A percentile compares a stretch with the other conserved stretches of the same genome.
phyloP scores from a whole-genome alignment of 2,329 filamentous ascomycete species.

The Xenoacremonium recifei region DNA sequence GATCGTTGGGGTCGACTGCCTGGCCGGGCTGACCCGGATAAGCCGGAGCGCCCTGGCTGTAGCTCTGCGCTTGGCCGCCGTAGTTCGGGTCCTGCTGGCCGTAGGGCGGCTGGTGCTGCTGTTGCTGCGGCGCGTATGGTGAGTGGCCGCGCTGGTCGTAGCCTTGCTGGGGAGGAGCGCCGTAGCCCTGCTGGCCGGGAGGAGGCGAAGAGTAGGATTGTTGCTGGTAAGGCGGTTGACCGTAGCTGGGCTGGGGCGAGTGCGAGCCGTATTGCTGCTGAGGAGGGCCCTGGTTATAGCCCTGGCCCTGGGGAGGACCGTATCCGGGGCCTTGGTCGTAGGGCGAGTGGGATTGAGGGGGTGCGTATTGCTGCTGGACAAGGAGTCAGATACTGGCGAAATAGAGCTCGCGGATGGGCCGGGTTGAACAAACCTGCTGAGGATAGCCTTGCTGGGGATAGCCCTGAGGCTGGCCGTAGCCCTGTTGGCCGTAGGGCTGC shows the following conservation, averaged over 20 bases:
- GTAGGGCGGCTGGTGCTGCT: conserved; percentile 26
- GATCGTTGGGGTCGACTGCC: conserved; percentile 25
- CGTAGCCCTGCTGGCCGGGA: conserved; percentile 22
- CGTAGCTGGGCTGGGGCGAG: conserved; percentile 21
- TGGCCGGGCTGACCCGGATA: conserved; percentile 23
- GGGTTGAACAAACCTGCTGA: conserved; percentile 24
- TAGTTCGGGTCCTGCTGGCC: conserved; percentile 15
- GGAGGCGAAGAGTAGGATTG: conserved; percentile 21
- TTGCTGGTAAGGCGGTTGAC: conserved; percentile 1
- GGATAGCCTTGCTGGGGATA: conserved; percentile 19
- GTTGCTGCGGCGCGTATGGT: conserved; percentile 20
- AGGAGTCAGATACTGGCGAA: neutral
- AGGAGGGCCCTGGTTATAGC: conserved; percentile 16
- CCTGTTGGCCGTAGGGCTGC: conserved; percentile 16
- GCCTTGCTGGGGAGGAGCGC: conserved; percentile 10
- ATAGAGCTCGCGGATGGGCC: neutral
- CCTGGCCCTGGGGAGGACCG: conserved; percentile 10
- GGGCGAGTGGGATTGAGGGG: conserved; percentile 5
- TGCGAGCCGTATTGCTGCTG: conserved; percentile 20
- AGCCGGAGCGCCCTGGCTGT: conserved; percentile 12
- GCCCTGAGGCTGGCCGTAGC: conserved; percentile 16
- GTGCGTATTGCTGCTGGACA: conserved; percentile 18
- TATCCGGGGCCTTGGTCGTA: conserved; percentile 12
- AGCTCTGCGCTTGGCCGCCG: conserved; percentile 21
- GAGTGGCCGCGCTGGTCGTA: conserved; percentile 19